These are phyloP conservation scores for Stagonosporopsis tanaceti DNA, from an alignment of 2,329 filamentous ascomycete genomes.

Conservation along the genomic window DNA sequence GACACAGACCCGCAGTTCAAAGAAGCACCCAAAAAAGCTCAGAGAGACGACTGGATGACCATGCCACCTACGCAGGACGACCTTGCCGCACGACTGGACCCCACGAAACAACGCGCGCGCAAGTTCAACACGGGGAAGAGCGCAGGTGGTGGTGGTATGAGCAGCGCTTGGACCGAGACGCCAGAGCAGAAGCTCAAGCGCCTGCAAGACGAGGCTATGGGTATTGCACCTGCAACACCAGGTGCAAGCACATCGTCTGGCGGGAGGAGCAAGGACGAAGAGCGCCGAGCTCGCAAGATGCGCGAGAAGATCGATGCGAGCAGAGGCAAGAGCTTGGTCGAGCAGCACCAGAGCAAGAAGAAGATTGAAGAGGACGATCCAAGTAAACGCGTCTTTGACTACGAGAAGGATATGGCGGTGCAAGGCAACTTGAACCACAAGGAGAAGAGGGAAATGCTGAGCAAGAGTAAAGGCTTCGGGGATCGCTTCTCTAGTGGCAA, in stretches of 20 bases:
- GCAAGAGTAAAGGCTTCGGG: slow-evolving; percentile 80
- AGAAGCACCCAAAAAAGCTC: slow-evolving; percentile 55
- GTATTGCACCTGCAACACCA: slow-evolving; percentile 62
- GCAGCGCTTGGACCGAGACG: slow-evolving; percentile 85
- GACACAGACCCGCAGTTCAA: slow-evolving; percentile 42
- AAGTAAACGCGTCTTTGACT: slow-evolving; percentile 85
- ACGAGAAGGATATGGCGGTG: slow-evolving; percentile 90
- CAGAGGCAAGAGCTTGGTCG: slow-evolving; percentile 55
- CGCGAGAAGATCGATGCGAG: slow-evolving; percentile 62
- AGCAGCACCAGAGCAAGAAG: slow-evolving; percentile 57
- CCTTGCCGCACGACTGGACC: slow-evolving; percentile 71
- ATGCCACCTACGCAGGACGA: slow-evolving; percentile 60
- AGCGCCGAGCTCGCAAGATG: slow-evolving; percentile 59
- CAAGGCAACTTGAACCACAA: slow-evolving; percentile 74
- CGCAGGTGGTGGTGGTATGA: slow-evolving; percentile 62
- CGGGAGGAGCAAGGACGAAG: slow-evolving; percentile 51
- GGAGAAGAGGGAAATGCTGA: slow-evolving; percentile 80
- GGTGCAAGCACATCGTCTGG: slow-evolving; percentile 29
- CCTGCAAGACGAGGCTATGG: slow-evolving; percentile 82
- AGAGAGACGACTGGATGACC: slow-evolving; percentile 75
- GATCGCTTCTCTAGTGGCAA: slow-evolving; percentile 80
- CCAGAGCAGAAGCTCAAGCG: slow-evolving; percentile 85
- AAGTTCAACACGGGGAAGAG: slow-evolving; percentile 80
- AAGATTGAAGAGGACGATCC: slow-evolving; percentile 85
- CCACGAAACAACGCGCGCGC: slow-evolving; percentile 80